Evolutionary conservation across 805 yeast genomes (phyloP).

Genomic region (Barnettozyma wickerhamii): DNA sequence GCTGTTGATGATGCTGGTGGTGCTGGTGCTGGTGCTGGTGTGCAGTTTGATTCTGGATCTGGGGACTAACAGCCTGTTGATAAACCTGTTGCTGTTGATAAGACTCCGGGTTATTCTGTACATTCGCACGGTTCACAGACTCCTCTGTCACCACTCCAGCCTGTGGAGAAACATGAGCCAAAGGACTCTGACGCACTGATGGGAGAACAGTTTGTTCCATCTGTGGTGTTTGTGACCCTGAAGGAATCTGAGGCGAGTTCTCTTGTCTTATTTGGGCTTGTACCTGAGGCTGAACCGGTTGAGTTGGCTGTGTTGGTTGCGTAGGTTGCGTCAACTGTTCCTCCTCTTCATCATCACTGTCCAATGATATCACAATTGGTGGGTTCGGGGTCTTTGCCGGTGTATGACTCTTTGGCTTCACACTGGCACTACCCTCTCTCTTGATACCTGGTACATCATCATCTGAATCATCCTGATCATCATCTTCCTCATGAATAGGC

Average conservation of each 20-base stretch:
- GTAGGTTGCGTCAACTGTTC: slow-evolving; percentile 6
- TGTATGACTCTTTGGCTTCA: no score
- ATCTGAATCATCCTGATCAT: slow-evolving; percentile 14
- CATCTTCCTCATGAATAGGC: slow-evolving; percentile 28
- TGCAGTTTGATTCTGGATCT: background rate
- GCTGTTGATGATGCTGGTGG: background rate
- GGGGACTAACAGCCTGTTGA: background rate
- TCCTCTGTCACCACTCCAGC: no score
- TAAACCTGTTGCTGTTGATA: background rate
- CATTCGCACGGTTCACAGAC: no score
- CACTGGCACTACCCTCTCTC: no score
- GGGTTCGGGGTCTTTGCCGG: slow-evolving; percentile 10
- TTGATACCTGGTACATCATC: slow-evolving; percentile 7
- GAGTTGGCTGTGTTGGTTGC: background rate
- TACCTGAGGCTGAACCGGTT: background rate
- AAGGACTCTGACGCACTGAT: background rate
- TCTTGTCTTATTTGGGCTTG: no score
- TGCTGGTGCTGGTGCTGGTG: no score
- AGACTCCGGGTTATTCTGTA: no score
- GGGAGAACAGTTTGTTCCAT: background rate
- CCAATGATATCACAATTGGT: slow-evolving; percentile 45
- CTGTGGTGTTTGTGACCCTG: no score
- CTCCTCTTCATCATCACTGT: slow-evolving; percentile 43
- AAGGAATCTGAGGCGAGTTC: no score
- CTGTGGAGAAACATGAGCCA: no score